Evolutionary conservation across 176 grass and related monocot genomes (phyloP), one percentile per base, ranked within the genome.

Genomic region (Chloris gayana): DNA sequence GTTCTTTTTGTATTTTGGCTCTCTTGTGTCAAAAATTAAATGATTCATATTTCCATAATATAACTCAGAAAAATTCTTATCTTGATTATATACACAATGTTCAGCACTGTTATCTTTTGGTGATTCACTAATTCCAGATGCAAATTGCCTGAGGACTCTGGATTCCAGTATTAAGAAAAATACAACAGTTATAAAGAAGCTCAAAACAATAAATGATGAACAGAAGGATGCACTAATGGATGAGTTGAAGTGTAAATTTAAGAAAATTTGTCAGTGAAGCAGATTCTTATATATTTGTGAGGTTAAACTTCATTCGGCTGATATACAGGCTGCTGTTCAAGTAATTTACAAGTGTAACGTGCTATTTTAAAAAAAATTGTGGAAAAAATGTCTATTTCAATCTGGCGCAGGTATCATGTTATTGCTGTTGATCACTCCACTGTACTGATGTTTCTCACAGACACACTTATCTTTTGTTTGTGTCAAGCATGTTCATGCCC

Each of bases 321-420:
- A 99, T 87, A 91, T 99, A 83, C 96, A 99, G 82, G 90, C 96
- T 85, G 88, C 92, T 67, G 92, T 99, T 87, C 96, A 95, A 88
- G 96, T 99, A 89, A 63, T 82, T 78, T 80, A 66, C 67, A 47
- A 50, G 63, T 64, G 19, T 49, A 84, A 34, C 17, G 15, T 59
- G n/a, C 33, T 15, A 11, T 25, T 0, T 79, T 61, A n/a, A n/a
- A n/a, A n/a, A n/a, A n/a, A n/a, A n/a, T 56, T 72, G 11, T 39
- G 2, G 11, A 70, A 63, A 74, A 64, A n/a, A 22, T 44, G 11
- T 49, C 10, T 6, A 1, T 76, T 72, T 83, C 53, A 70, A 25
- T 46, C 70, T 69, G 26, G 9, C 19, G 42, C 44, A 29, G 12
- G 67, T 22, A 32, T 24, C 26, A 30, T 27, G 63, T 33, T 33